phyloP scores from a whole-genome alignment of 2,329 filamentous ascomycete genomes.

The Claviceps sp. region DNA sequence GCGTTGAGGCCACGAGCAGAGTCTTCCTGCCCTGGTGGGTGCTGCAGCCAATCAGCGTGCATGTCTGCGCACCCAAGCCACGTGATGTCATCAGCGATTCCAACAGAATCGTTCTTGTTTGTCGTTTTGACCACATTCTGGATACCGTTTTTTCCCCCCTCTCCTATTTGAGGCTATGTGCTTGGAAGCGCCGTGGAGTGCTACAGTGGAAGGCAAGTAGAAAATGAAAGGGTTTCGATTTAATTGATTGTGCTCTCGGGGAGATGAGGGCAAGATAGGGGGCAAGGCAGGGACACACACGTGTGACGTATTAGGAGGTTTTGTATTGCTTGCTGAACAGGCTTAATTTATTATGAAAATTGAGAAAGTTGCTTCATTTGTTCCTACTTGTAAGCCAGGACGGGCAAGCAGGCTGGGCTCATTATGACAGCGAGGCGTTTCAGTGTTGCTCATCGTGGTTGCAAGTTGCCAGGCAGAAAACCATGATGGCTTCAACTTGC shows the following conservation, averaged over 20 bases:
- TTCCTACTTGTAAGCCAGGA: background rate
- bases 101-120: too few species aligned
- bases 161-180: background rate
- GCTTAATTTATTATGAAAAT: background rate
- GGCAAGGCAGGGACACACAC: background rate
- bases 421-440: too few species aligned
- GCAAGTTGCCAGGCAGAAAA: too few species aligned
- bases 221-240: background rate
- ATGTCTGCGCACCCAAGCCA: too few species aligned
- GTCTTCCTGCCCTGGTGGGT: too few species aligned
- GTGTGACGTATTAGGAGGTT: background rate
- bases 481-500: too few species aligned
- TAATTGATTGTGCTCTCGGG: background rate
- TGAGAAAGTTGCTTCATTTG: background rate
- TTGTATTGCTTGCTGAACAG: constrained; percentile 5
- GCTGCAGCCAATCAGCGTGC: too few species aligned
- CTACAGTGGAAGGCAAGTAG: background rate
- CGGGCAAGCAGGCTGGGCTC: background rate
- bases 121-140: too few species aligned
- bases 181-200: background rate
- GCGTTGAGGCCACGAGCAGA: too few species aligned
- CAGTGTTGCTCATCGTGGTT: too few species aligned
- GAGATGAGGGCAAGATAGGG: background rate
- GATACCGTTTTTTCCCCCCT: too few species aligned
- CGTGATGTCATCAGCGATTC: too few species aligned